These are phyloP conservation scores for Hibiscus mutabilis DNA, from an alignment of 345 rosid species.

Conservation along the genomic window DNA sequence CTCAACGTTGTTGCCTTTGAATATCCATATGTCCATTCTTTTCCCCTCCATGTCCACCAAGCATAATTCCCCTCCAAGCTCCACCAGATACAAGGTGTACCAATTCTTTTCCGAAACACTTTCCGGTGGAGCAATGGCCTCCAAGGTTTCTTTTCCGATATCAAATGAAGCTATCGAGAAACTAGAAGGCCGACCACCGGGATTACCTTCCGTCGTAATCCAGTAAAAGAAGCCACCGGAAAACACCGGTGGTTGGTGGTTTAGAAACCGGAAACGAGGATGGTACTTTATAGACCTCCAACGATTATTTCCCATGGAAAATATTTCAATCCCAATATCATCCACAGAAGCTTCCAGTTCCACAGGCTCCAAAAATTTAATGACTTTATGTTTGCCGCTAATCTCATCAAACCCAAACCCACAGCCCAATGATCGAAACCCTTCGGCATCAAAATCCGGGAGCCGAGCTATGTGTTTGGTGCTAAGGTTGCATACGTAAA, in stretches of 20 bases:
- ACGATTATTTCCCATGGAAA: neutral
- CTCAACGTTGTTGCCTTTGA: neutral
- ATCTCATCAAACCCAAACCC: slow-evolving; percentile 19
- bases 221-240: slow-evolving; percentile 14
- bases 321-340: slow-evolving; percentile 1
- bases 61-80: slow-evolving; percentile 7
- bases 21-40: slow-evolving; percentile 14
- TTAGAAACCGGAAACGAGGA: neutral
- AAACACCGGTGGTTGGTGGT: slow-evolving; percentile 10
- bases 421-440: slow-evolving; percentile 8
- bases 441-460: neutral
- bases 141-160: slow-evolving; percentile 6
- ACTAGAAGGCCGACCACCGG: neutral
- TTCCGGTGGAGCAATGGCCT: slow-evolving; percentile 10
- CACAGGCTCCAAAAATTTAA: neutral
- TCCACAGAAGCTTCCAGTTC: too few relatives aligned
- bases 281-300: neutral
- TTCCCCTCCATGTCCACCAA: slow-evolving; percentile 13
- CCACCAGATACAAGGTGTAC: neutral
- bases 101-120: neutral
- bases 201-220: neutral
- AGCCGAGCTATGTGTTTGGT: neutral
- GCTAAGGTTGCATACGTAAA: slow-evolving; percentile 14
- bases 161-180: slow-evolving; percentile 6
- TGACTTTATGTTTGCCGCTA: neutral